Conservation (phyloP, 1,284 basidiomycete species). For the Fomitiporia mediterranea region DNA sequence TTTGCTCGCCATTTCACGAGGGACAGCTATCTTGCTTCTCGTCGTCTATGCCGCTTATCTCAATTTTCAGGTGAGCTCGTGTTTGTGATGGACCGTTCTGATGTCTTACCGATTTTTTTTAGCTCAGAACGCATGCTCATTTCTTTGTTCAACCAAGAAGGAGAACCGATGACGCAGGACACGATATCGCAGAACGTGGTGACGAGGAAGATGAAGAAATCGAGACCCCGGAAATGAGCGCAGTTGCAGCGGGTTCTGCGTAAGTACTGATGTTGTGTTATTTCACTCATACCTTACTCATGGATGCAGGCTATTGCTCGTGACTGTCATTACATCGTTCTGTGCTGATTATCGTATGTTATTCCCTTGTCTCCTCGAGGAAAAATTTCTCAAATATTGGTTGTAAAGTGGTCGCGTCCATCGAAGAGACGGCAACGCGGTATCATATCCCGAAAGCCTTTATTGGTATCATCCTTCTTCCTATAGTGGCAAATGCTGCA, state of each 20-base stretch:
- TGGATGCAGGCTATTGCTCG: slow-evolving; percentile 44
- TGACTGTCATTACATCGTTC: slow-evolving; percentile 82
- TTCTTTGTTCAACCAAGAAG: slow-evolving; percentile 34
- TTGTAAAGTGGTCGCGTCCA: slow-evolving; percentile 76
- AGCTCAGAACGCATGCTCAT: slow-evolving; percentile 49
- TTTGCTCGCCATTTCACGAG: slow-evolving; percentile 75
- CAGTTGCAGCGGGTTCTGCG: slow-evolving; percentile 55
- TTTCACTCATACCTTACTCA: slow-evolving; percentile 1
- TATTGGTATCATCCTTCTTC: slow-evolving; percentile 71
- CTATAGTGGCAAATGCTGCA: slow-evolving; percentile 76
- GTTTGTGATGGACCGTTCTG: background rate
- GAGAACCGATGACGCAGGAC: no score
- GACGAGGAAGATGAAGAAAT: slow-evolving; percentile 41
- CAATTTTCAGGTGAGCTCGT: slow-evolving; percentile 59
- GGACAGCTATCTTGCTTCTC: slow-evolving; percentile 80
- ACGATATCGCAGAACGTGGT: no score
- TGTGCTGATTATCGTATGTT: slow-evolving; percentile 74
- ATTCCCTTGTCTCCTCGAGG: background rate
- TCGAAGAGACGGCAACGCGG: slow-evolving; percentile 80
- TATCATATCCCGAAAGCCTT: slow-evolving; percentile 81
- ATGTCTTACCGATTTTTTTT: slow-evolving; percentile 22
- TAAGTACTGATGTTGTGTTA: slow-evolving; percentile 30
- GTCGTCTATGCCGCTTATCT: slow-evolving; percentile 80
- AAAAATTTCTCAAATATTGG: slow-evolving; percentile 8
- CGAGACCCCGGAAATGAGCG: slow-evolving; percentile 64